Base-by-base conservation (phyloP, 2,329 filamentous ascomycete species). In the Clarireedia monteithiana region DNA sequence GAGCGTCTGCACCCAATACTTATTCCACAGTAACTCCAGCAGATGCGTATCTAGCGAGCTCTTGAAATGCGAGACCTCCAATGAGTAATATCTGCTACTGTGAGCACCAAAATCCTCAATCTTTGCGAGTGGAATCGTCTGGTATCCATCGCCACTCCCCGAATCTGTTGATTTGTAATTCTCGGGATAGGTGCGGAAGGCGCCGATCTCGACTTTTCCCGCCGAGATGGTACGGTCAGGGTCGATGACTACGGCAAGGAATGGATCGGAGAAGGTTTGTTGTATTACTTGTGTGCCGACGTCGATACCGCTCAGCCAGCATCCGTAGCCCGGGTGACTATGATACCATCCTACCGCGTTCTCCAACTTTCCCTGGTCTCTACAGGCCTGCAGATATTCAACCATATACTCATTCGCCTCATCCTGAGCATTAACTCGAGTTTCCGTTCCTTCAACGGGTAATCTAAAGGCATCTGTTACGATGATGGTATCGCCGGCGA, bases 291-390 rank as follows among this genome's bases (percentile, higher is more conserved):
- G 88, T 2, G 94, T 99, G 54, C 80, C 80, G 52, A 99, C 94
- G 70, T 99, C 94, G 72, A 99, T 97, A 57, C 94, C 94, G 39
- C 86, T 91, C 26, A 99, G 80, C 94, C 94, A 99, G 77, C 94
- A 99, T 46, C 94, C 94, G 71, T 99, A 99, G 26, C 94, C 94
- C 0, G 94, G 94, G 70, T 99, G 94, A 64, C 86, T 92, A 73
- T 99, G 94, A 72, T 99, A 99, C 94, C 94, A 99, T 17, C 94
- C 94, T 15, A 99, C 88, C 0, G 89, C 88, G 70, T 99, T 97
- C 73, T 99, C 94, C 70, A 86, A 77, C 91, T 76, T 63, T 76
- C 70, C 90, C 80, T 76, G 88, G 67, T 91, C 84, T 58, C 92
- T 81, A 64, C 86, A 88, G 3, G 85, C 76, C 64, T 86, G 78